Percentiles rank a stretch among this genome's conserved stretches.
Conservation (phyloP, 2,329 filamentous ascomycete species). For the Chalaropsis thielavioides region DNA sequence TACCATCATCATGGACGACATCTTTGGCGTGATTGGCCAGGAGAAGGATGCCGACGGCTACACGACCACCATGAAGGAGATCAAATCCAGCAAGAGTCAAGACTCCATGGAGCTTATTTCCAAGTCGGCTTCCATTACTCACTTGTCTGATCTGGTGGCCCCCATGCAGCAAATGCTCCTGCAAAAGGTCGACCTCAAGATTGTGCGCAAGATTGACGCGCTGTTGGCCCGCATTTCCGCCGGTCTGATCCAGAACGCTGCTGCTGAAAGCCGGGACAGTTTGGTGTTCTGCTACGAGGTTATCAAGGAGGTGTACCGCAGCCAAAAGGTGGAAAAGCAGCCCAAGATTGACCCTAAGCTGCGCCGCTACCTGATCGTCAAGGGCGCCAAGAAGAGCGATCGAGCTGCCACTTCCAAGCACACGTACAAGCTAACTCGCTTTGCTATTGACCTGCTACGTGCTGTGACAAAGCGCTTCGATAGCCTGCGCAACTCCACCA, state of each 20-base stretch:
- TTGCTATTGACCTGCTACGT: conserved; percentile 75
- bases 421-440: conserved; percentile 74
- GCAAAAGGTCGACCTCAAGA: conserved; percentile 70
- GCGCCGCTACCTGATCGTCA: conserved; percentile 66
- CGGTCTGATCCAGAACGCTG: conserved; percentile 69
- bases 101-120: conserved; percentile 93
- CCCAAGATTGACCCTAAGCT: conserved; percentile 47
- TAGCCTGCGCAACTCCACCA: conserved; percentile 60
- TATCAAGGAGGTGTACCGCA: conserved; percentile 70
- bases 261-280: conserved; percentile 63
- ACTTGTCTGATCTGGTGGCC: conserved; percentile 58
- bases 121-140: conserved; percentile 60
- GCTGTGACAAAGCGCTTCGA: conserved; percentile 78
- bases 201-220: conserved; percentile 81
- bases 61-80: conserved; percentile 87
- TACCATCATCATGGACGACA: conserved; percentile 87
- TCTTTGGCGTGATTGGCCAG: conserved; percentile 80
- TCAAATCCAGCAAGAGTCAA: conserved; percentile 95
- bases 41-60: conserved; percentile 97
- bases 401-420: conserved; percentile 62
- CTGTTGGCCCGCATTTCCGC: conserved; percentile 69
- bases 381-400: conserved; percentile 59
- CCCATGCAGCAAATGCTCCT: conserved; percentile 66
- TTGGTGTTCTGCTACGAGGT: conserved; percentile 93
- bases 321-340: conserved; percentile 37